Evolutionary conservation across 2,329 filamentous ascomycete genomes (phyloP).

Genomic region (Fusarium kyushuense): DNA sequence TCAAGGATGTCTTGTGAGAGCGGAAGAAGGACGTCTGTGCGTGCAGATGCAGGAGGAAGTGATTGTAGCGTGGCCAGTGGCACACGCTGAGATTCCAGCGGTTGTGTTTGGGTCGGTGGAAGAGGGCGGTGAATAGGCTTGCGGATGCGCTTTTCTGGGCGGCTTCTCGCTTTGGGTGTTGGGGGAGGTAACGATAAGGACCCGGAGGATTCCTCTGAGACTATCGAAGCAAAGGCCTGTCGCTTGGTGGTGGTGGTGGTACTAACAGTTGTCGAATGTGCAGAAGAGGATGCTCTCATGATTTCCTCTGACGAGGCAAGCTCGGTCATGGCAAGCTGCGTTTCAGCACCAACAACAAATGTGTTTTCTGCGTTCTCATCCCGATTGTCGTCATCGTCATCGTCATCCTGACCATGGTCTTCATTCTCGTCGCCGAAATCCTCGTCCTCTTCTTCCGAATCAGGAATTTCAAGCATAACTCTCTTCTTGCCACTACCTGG

Average conservation of each 20-base stretch:
- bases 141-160: slow-evolving; percentile 41
- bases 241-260: not conserved
- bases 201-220: slow-evolving; percentile 28
- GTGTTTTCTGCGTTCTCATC: slow-evolving; percentile 33
- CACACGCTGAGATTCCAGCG: slow-evolving; percentile 62
- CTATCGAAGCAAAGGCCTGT: slow-evolving; percentile 10
- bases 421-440: slow-evolving; percentile 52
- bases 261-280: not conserved
- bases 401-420: slow-evolving; percentile 18
- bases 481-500: slow-evolving; percentile 35
- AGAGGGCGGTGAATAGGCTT: slow-evolving; percentile 47
- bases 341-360: slow-evolving; percentile 51
- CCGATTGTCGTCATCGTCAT: too few relatives aligned
- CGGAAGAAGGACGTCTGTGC: slow-evolving; percentile 67
- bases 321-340: slow-evolving; percentile 52
- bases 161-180: slow-evolving; percentile 23
- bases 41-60: slow-evolving; percentile 61
- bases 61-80: slow-evolving; percentile 61
- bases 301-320: slow-evolving; percentile 48
- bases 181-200: slow-evolving; percentile 29
- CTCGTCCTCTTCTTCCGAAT: slow-evolving; percentile 61
- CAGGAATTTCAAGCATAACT: slow-evolving; percentile 58
- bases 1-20: slow-evolving; percentile 61
- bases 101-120: slow-evolving; percentile 49
- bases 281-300: slow-evolving; percentile 20